Evolutionary conservation across 2,329 filamentous ascomycete genomes (phyloP).

Genomic region (Septoria petroselini): DNA sequence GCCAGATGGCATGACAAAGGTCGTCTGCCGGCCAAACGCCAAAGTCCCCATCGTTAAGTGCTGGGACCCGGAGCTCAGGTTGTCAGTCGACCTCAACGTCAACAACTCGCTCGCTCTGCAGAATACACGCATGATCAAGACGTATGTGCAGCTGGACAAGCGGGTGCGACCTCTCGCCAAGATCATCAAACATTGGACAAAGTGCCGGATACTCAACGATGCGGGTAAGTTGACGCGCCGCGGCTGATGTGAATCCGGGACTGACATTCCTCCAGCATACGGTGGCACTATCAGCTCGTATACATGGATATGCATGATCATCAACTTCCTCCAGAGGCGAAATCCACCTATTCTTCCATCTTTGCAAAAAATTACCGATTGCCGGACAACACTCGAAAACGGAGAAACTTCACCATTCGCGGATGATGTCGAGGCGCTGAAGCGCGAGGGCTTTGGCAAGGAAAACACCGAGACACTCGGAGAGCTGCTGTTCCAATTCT

Average conservation of each 20-base stretch:
- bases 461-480: conserved; percentile 80
- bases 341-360: conserved; percentile 79
- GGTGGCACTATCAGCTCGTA: conserved; percentile 96
- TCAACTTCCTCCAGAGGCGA: conserved; percentile 89
- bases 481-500: conserved; percentile 90
- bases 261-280: conserved; percentile 58
- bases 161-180: conserved; percentile 89
- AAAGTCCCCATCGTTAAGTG: conserved; percentile 99
- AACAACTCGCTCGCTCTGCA: conserved; percentile 94
- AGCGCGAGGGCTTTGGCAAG: conserved; percentile 68
- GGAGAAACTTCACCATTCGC: conserved; percentile 75
- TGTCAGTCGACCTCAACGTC: conserved; percentile 97
- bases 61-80: conserved; percentile 87
- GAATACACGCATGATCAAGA: conserved; percentile 97
- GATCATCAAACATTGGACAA: conserved; percentile 97
- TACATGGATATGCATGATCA: conserved; percentile 98
- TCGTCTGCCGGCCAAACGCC: conserved; percentile 89
- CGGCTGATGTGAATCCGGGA: background rate
- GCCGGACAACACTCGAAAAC: conserved; percentile 59
- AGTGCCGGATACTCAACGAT: conserved; percentile 88
- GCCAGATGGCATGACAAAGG: conserved; percentile 92
- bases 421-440: conserved; percentile 66
- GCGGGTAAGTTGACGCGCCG: conserved; percentile 63
- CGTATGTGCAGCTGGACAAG: conserved; percentile 89
- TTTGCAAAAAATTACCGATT: conserved; percentile 70